Evolutionary conservation across 2,329 filamentous ascomycete genomes (phyloP), one percentile per base, ranked within the genome.

Genomic region (Mycosphaerelloides madeirae): DNA sequence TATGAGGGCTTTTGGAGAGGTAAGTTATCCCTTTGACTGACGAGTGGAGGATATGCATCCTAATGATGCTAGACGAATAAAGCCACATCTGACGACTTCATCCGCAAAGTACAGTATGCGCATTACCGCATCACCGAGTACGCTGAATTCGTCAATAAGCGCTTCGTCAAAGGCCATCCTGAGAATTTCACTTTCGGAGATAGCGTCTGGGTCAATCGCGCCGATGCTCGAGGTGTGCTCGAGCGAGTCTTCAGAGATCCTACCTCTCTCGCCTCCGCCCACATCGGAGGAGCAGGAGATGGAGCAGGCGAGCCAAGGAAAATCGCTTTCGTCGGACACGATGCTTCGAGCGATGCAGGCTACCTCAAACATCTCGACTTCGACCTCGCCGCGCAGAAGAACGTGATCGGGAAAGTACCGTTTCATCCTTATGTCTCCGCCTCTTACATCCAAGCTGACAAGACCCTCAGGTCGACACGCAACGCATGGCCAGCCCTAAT

Each of bases 321-420:
- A 29, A 68, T 95, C 32, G 71, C 95, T n/a, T 71, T 97, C 7
- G 79, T 96, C 2, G 93, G 88, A n/a, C 90, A 96, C 59, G 83
- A 85, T 48, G 65, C 84, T 11, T 58, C 67, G 1, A 65, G 74
- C 8, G 93, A 97, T 58, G 69, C 95, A 44, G 67, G 69, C 0
- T 88, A 84, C 60, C 74, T 96, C 7, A 66, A 70, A 2, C 67
- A 68, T 2, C 61, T 91, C 13, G 82, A 81, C 9, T 83, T 85
- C 57, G 73, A 84, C 37, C 61, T 82, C 1, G 59, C 67, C 6
- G 5, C 22, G 22, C 22, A 6, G 22, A 25, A 5, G 9, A 25
- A 25, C 22, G 22, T 25, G 6, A 9, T 25, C 6, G 22, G 6
- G 5, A 25, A 25, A 25, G 22, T 25, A 25, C n/a, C n/a, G n/a